A percentile compares a stretch with the other conserved stretches of the same genome.
These are phyloP conservation scores for Paradendryphiella salina DNA, from an alignment of 2,329 filamentous ascomycete genomes.

Conservation along the genomic window DNA sequence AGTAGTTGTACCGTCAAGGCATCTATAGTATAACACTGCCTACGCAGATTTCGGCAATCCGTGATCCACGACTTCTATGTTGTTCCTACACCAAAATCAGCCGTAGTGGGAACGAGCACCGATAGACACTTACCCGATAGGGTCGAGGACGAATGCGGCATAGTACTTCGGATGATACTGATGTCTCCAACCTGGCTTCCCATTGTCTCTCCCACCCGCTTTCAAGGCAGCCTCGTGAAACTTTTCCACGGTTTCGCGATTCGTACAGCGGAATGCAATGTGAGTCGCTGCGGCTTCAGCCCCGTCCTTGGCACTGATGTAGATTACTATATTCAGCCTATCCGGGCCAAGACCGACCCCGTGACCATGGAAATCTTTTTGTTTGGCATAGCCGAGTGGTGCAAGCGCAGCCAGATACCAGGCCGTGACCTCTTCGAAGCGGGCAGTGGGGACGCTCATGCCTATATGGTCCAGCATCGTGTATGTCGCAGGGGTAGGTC, in stretches of 20 bases:
- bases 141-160: slow-evolving; percentile 34
- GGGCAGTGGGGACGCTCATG: slow-evolving; percentile 23
- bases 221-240: slow-evolving; percentile 25
- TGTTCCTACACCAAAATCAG: no score
- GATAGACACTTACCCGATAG: slow-evolving; percentile 23
- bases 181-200: slow-evolving; percentile 28
- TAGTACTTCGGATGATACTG: slow-evolving; percentile 36
- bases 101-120: no score
- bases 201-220: slow-evolving; percentile 33
- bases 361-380: slow-evolving; percentile 22
- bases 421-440: slow-evolving; percentile 22
- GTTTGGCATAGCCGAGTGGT: slow-evolving; percentile 32
- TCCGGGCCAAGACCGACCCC: slow-evolving; percentile 24
- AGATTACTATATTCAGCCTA: slow-evolving; percentile 17
- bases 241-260: no score
- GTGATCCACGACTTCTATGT: no score
- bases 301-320: no score
- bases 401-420: slow-evolving; percentile 34
- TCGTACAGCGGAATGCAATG: no score
- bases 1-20: no score
- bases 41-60: no score
- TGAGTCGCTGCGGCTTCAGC: no score
- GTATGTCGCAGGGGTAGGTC: no score
- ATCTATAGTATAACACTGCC: no score
- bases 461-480: not conserved